Evolutionary conservation across 2,329 filamentous ascomycete species (phyloP).

Genomic region (Pseudocercospora vitis): DNA sequence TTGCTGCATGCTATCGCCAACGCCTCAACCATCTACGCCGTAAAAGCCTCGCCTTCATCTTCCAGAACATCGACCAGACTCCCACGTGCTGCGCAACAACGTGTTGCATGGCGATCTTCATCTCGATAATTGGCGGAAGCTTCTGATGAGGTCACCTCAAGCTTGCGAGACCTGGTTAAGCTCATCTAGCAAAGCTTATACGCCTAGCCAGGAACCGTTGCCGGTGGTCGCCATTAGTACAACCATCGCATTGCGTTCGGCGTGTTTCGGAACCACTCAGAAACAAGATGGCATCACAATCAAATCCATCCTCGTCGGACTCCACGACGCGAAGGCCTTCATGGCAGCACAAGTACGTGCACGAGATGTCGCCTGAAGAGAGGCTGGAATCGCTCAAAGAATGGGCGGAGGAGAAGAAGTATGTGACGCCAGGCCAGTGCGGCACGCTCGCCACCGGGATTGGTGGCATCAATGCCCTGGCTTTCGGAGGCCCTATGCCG

Average conservation of each 20-base stretch:
- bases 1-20: neutral
- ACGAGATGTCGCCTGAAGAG: slow-evolving; percentile 28
- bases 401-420: slow-evolving; percentile 31
- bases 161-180: too few relatives aligned
- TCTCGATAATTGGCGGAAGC: neutral
- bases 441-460: slow-evolving; percentile 21
- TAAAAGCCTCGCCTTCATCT: neutral
- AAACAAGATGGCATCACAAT: slow-evolving; percentile 1
- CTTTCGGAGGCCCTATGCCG: slow-evolving; percentile 18
- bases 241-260: slow-evolving; percentile 5
- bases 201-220: slow-evolving; percentile 6
- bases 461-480: slow-evolving; percentile 20
- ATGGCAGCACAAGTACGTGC: slow-evolving; percentile 20
- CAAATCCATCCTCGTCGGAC: slow-evolving; percentile 5
- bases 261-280: neutral
- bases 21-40: neutral
- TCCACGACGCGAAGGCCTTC: slow-evolving; percentile 5
- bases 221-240: slow-evolving; percentile 2
- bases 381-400: slow-evolving; percentile 25
- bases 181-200: slow-evolving; percentile 1
- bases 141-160: slow-evolving; percentile 1
- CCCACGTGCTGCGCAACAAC: neutral
- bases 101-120: neutral
- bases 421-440: slow-evolving; percentile 25
- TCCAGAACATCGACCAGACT: neutral